Conservation (phyloP, 2,329 filamentous ascomycete genomes). For the Hypoxylon sp. region DNA sequence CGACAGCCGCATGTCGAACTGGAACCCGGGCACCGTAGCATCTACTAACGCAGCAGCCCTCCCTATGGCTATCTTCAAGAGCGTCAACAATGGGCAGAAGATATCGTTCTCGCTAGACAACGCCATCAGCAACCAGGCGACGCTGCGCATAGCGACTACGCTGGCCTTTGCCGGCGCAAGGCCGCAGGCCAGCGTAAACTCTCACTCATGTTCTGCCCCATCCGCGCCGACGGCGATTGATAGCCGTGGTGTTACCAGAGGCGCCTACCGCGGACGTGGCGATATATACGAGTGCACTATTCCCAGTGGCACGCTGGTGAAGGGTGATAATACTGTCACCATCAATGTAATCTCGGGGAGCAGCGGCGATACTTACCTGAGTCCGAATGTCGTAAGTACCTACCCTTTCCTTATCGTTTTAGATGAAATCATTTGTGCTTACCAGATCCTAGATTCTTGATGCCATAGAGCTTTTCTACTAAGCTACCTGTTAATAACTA, state of each 20-base stretch:
- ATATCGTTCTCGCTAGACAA: conserved; percentile 61
- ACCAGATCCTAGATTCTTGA: conserved; percentile 48
- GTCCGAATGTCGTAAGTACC: conserved; percentile 61
- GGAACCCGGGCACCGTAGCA: conserved; percentile 67
- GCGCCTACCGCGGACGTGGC: conserved; percentile 69
- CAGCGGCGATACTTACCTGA: conserved; percentile 63
- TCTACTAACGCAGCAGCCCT: conserved; percentile 62
- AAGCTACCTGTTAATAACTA: too few relatives aligned
- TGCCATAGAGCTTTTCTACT: conserved; percentile 53
- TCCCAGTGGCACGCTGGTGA: conserved; percentile 64
- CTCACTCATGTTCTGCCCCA: conserved; percentile 52
- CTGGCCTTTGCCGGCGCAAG: conserved; percentile 69
- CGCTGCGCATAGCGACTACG: conserved; percentile 70
- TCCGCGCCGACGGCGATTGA: conserved; percentile 64
- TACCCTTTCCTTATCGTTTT: conserved; percentile 12
- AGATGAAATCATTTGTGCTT: conserved; percentile 9
- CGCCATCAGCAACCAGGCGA: conserved; percentile 61
- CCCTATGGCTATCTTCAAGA: conserved; percentile 72
- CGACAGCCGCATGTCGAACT: conserved; percentile 67
- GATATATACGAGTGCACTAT: conserved; percentile 69
- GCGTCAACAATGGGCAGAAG: conserved; percentile 59
- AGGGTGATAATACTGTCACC: conserved; percentile 68
- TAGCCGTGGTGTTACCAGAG: conserved; percentile 69
- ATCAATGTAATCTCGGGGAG: conserved; percentile 67
- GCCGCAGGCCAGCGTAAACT: conserved; percentile 61